phyloP scores from a whole-genome alignment of 2,329 filamentous ascomycete species.

The Ophiostoma ips region DNA sequence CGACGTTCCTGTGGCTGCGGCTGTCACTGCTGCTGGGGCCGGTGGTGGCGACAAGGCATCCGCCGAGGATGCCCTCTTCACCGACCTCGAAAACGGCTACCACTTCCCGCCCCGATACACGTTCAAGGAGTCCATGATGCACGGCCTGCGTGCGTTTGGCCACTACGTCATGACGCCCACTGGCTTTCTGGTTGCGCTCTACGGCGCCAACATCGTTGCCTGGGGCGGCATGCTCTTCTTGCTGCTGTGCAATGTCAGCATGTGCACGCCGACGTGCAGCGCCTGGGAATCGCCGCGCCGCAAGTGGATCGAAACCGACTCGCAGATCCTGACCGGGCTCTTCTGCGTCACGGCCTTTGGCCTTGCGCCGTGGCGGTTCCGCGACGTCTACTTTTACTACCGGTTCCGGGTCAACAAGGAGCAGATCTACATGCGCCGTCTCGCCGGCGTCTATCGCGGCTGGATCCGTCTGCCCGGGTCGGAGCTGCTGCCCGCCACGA shows the following conservation, averaged over 20 bases:
- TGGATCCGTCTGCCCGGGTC: slow-evolving; percentile 66
- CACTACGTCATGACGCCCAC: slow-evolving; percentile 60
- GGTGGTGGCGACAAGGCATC: background rate
- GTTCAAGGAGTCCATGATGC: slow-evolving; percentile 42
- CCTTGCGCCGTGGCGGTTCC: slow-evolving; percentile 69
- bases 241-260: slow-evolving; percentile 61
- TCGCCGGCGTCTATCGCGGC: slow-evolving; percentile 59
- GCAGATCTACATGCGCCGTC: slow-evolving; percentile 40
- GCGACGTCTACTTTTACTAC: slow-evolving; percentile 62
- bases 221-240: slow-evolving; percentile 91
- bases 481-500: slow-evolving; percentile 36
- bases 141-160: slow-evolving; percentile 49
- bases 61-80: background rate
- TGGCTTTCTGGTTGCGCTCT: slow-evolving; percentile 65
- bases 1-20: background rate
- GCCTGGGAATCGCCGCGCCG: slow-evolving; percentile 62
- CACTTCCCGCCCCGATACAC: slow-evolving; percentile 49
- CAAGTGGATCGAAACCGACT: slow-evolving; percentile 75
- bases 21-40: background rate
- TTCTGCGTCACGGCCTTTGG: slow-evolving; percentile 84
- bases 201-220: slow-evolving; percentile 69
- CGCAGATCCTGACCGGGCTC: slow-evolving; percentile 68
- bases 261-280: slow-evolving; percentile 58
- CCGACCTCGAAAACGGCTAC: slow-evolving; percentile 47
- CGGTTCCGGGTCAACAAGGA: slow-evolving; percentile 44